Conservation (phyloP, 306 rosid genomes). For the Castanea mollissima region DNA sequence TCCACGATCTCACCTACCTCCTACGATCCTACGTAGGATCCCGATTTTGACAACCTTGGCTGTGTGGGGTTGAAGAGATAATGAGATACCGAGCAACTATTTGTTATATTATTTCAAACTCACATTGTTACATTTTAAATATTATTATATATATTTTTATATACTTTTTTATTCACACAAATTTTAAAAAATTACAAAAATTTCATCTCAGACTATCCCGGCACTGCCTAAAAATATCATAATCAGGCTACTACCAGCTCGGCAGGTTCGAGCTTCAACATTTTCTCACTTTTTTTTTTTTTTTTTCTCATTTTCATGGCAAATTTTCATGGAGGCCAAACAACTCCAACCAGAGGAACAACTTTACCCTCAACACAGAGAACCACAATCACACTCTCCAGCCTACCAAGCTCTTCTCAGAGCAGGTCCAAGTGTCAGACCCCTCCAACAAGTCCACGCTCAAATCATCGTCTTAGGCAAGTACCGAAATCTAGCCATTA, state of each 20-base stretch:
- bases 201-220: too few relatives aligned
- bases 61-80: too few relatives aligned
- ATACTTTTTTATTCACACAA: too few relatives aligned
- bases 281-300: not conserved
- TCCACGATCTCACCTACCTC: too few relatives aligned
- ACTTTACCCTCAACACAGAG: not conserved
- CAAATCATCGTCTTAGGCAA: conserved; percentile 63
- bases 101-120: too few relatives aligned
- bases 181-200: too few relatives aligned
- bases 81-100: too few relatives aligned
- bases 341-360: conserved; percentile 9
- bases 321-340: conserved; percentile 43
- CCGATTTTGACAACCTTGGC: too few relatives aligned
- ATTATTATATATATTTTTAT: too few relatives aligned
- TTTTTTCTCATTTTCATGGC: not conserved
- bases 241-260: not conserved
- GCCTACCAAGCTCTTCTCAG: conserved; percentile 54
- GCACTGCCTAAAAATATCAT: too few relatives aligned
- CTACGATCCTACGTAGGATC: too few relatives aligned
- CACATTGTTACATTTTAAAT: too few relatives aligned
- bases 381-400: conserved; percentile 37
- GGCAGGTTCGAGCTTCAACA: not conserved
- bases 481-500: conserved; percentile 58
- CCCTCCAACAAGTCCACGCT: conserved; percentile 75
- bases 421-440: conserved; percentile 59